Conservation (phyloP, 2,329 filamentous ascomycete species). For the Cercospora janseana region DNA sequence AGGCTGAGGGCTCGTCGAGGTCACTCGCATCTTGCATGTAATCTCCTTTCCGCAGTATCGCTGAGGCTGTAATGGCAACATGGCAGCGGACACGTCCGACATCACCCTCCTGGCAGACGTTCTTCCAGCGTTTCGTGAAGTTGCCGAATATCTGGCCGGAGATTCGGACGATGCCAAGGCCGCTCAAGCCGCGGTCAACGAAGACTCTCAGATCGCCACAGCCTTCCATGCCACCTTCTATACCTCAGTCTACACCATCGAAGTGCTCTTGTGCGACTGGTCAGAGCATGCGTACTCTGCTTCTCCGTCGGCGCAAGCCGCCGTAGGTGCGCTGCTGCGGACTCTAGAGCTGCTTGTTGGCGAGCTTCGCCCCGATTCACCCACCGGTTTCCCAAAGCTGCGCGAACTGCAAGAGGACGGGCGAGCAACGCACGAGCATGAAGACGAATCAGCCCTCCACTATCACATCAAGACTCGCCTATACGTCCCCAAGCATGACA, state of each 20-base stretch:
- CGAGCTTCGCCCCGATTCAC: no score
- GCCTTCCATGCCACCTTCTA: background rate
- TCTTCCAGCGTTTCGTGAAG: background rate
- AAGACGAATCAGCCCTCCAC: background rate
- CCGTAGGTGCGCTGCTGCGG: no score
- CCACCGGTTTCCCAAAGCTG: no score
- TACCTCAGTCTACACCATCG: background rate
- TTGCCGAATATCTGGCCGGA: background rate
- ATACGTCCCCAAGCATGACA: background rate
- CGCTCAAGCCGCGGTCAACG: background rate
- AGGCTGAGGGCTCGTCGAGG: no score
- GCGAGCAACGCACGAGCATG: no score
- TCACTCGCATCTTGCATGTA: background rate
- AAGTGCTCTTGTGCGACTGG: no score
- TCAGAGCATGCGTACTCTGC: no score
- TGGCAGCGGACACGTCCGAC: background rate
- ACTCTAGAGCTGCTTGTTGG: no score
- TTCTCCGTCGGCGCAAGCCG: no score
- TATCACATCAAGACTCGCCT: background rate
- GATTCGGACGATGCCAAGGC: background rate
- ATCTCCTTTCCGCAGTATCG: background rate
- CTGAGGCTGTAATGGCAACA: background rate
- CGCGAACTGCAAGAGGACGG: no score
- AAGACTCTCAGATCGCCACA: background rate
- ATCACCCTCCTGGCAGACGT: background rate